Base-by-base conservation (phyloP, 2,329 filamentous ascomycete genomes). In the Sclerotinia minor region DNA sequence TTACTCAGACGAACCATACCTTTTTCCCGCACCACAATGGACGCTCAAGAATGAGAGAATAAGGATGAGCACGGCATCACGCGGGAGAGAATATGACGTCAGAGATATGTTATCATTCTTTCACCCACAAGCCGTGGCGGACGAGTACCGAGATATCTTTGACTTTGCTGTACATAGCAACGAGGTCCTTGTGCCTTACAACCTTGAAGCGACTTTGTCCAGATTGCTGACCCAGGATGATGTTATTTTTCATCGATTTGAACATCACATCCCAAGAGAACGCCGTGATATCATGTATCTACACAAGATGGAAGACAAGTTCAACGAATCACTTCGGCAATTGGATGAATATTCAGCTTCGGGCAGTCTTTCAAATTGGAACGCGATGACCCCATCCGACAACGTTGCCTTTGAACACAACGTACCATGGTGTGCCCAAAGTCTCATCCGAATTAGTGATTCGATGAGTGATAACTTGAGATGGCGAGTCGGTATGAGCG, bases 91-190 rank as follows among this genome's bases (percentile, higher is more conserved):
- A 60, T 59, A 58, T 17, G 60, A 52, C 21, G 71, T 76, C 41
- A 72, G 73, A 15, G 73, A 76, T 61, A 75, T 77, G 35, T 70
- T 77, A 72, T 74, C 73, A 9, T 72, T 74, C 32, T 69, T 76
- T 24, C 73, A 73, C 21, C 64, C 68, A 13, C 26, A 71, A 8
- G 26, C 69, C 5, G 58, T 71, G 29, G 67, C 69, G 1, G 71
- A 75, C 7, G 71, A 74, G 21, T 75, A 73, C 55, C 61, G 71
- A 64, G 71, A 75, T 26, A 71, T 76, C 9, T 75, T 76, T 60
- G 38, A 61, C 13, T 69, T 72, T n/a, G 69, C 71, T 24, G 64
- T 76, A n/a, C 68, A 67, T 9, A 32, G 53, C 17, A 66, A 70
- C n/a, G 60, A 71, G 26, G 63, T 72, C 29, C 57, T 71, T 26